phyloP scores from a whole-genome alignment of 2,329 filamentous ascomycete genomes.

The Aureobasidium sp. region DNA sequence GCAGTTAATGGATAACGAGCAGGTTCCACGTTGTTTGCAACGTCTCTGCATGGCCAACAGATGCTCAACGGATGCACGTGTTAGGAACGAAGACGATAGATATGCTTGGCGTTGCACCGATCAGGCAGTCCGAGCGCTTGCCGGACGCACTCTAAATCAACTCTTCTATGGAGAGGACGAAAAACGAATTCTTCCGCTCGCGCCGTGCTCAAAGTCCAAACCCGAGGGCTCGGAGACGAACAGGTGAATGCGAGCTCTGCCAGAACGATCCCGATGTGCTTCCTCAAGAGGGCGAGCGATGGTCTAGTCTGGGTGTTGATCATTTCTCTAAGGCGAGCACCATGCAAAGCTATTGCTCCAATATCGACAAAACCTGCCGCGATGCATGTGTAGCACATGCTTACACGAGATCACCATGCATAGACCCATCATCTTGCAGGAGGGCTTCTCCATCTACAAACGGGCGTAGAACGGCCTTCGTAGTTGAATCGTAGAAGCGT shows the following conservation, averaged over 20 bases:
- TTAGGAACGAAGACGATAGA: not conserved
- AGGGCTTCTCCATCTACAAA: not conserved
- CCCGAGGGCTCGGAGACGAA: not conserved
- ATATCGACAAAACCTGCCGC: not conserved
- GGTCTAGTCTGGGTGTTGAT: not conserved
- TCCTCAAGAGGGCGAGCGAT: not conserved
- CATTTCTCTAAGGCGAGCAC: not conserved
- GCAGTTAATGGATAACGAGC: not conserved
- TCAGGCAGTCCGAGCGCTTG: not conserved
- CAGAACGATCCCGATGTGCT: not conserved
- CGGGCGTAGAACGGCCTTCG: not conserved
- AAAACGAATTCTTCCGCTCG: constrained; percentile 6
- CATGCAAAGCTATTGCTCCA: constrained; percentile 5
- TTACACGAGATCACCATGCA: constrained; percentile 13
- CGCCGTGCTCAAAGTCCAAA: not conserved
- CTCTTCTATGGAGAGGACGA: not conserved
- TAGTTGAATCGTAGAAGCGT: not conserved
- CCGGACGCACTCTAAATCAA: not conserved
- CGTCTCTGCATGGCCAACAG: not conserved
- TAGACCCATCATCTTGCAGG: not conserved
- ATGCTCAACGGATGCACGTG: not conserved
- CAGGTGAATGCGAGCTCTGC: not conserved
- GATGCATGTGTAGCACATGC: not conserved
- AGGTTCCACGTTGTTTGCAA: not conserved
- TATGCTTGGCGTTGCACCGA: not conserved